Evolutionary conservation across 768 basidiomycete species (phyloP).

Genomic region (Boletellus sp.): DNA sequence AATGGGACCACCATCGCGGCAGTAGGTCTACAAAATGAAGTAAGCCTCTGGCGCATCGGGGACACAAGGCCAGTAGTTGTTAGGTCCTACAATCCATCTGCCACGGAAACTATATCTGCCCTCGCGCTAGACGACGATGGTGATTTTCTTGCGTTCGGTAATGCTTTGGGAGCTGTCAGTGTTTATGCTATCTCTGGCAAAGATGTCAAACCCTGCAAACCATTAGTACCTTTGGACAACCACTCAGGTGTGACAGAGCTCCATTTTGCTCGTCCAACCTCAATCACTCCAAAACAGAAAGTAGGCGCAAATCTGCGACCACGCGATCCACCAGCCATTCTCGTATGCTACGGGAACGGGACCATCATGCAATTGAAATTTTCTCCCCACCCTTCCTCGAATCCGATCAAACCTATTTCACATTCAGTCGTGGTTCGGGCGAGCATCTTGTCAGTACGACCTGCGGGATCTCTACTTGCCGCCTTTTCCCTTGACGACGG

Average conservation of each 20-base stretch:
- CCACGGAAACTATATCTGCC: constrained; percentile 51
- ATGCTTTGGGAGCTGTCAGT: constrained; percentile 59
- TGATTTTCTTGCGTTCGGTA: constrained; percentile 66
- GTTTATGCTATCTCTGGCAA: constrained; percentile 55
- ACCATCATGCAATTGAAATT: constrained; percentile 49
- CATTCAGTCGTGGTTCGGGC: constrained; percentile 43
- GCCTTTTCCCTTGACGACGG: constrained; percentile 67
- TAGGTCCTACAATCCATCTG: constrained; percentile 42
- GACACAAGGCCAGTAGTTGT: constrained; percentile 41
- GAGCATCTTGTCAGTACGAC: constrained; percentile 45
- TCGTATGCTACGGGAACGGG: constrained; percentile 60
- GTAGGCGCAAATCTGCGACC: constrained; percentile 10
- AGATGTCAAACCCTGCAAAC: constrained; percentile 35
- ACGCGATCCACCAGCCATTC: constrained; percentile 26
- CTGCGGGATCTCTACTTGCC: constrained; percentile 46
- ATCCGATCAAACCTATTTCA: constrained; percentile 44
- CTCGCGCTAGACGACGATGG: constrained; percentile 63
- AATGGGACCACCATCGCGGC: constrained; percentile 65
- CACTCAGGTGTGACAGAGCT: constrained; percentile 53
- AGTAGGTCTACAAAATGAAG: constrained; percentile 75
- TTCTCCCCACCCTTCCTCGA: constrained; percentile 23
- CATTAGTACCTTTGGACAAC: constrained; percentile 40
- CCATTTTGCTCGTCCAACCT: constrained; percentile 36
- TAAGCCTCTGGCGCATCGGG: constrained; percentile 63
- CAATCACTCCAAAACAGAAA: constrained; percentile 15